Conservation (phyloP, 2,329 filamentous ascomycete species). For the Trichoderma koningiopsis region DNA sequence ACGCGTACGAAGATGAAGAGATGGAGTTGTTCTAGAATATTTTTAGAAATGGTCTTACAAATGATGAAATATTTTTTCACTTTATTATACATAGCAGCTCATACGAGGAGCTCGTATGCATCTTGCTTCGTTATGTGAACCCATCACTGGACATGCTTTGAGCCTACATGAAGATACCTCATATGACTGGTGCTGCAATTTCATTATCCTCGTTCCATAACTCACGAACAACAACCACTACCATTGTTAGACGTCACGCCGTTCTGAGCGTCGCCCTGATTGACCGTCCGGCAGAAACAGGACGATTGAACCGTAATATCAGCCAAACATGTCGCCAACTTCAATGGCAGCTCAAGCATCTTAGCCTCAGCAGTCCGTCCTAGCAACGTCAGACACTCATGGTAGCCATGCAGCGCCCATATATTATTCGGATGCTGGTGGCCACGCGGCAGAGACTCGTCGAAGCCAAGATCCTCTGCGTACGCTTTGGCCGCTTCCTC, state of each 20-base stretch:
- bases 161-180: no score
- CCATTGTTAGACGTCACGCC: background rate
- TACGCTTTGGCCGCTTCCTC: constrained; percentile 59
- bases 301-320: constrained; percentile 56
- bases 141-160: background rate
- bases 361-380: constrained; percentile 40
- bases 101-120: background rate
- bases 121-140: background rate
- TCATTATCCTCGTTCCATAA: background rate
- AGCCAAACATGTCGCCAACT: constrained; percentile 55
- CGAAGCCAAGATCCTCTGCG: constrained; percentile 60
- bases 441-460: constrained; percentile 60
- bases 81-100: background rate
- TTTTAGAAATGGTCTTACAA: background rate
- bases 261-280: background rate
- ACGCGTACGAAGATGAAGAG: background rate
- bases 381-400: constrained; percentile 57
- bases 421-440: constrained; percentile 70
- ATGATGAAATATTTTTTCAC: background rate
- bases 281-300: constrained; percentile 24
- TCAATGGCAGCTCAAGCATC: constrained; percentile 47
- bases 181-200: background rate
- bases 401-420: constrained; percentile 71
- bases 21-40: background rate
- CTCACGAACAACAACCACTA: background rate